Conservation (phyloP, 179 eudicot genomes). For the Silene vulgaris region DNA sequence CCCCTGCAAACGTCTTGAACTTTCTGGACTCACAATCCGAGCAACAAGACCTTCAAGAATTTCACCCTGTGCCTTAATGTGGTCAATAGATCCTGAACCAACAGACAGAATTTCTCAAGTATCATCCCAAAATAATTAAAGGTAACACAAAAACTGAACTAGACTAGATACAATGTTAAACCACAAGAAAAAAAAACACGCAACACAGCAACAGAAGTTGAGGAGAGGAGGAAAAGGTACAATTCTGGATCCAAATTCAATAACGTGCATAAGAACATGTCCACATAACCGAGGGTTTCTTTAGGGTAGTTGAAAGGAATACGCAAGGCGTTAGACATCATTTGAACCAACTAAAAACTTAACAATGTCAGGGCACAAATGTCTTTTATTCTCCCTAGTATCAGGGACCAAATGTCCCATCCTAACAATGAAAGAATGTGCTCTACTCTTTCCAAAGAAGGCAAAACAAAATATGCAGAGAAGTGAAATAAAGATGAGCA, state of each 20-base stretch:
- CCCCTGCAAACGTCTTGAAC: slow-evolving; percentile 72
- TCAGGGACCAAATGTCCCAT: neutral
- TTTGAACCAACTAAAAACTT: neutral
- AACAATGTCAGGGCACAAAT: neutral
- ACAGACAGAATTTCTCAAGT: neutral
- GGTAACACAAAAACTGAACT: neutral
- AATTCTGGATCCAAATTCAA: neutral
- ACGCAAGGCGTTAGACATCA: neutral
- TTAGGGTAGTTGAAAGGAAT: neutral
- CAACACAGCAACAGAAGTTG: neutral
- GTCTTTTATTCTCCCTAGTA: neutral
- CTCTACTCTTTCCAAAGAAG: neutral
- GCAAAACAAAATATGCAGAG: neutral
- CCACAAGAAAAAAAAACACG: neutral
- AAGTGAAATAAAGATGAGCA: slow-evolving; percentile 22
- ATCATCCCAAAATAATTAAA: neutral
- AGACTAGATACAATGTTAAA: neutral
- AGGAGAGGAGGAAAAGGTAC: neutral
- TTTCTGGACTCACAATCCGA: slow-evolving; percentile 78
- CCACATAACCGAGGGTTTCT: neutral
- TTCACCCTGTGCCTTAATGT: slow-evolving; percentile 79
- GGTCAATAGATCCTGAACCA: slow-evolving; percentile 71
- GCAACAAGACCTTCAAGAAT: slow-evolving; percentile 98
- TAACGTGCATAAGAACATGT: neutral
- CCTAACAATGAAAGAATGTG: neutral